Base-by-base conservation (phyloP, 2,329 filamentous ascomycete genomes). In the Leptographium flavum region DNA sequence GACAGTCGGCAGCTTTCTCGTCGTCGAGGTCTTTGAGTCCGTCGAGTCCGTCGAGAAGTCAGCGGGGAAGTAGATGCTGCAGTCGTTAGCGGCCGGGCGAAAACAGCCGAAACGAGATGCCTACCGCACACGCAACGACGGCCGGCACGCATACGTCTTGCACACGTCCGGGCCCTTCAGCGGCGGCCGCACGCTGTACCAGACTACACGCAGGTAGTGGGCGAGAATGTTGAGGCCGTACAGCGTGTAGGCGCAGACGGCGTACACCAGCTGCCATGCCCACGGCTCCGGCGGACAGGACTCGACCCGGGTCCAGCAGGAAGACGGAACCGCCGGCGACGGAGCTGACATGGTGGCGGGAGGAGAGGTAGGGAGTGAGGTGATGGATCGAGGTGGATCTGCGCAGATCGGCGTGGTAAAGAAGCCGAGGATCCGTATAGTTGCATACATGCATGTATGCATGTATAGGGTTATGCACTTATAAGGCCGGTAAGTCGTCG, bases 1-100 rank as follows among this genome's bases (percentile, higher is more conserved):
- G 39, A 73, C 60, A 2, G 66, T 58, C 1, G 70, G 68, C 9
- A 66, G 56, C 7, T 54, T 55, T n/a, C n/a, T n/a, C n/a, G n/a
- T n/a, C n/a, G n/a, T n/a, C n/a, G n/a, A n/a, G n/a, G n/a, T n/a
- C n/a, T n/a, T n/a, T n/a, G n/a, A n/a, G n/a, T n/a, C n/a, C n/a
- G n/a, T n/a, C n/a, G n/a, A n/a, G n/a, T n/a, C n/a, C n/a, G n/a
- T 52, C 38, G 52, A 51, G 50, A 63, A 56, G 49, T 64, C 58
- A 1, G 53, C 51, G 1, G 68, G 67, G 38, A 63, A 61, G 56
- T 68, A 70, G 45, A 70, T 56, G 38, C 61, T 60, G 19, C 21
- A 5, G 10, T 5, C 15, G 8, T 36, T 36, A 7, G 5, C 8
- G 8, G 33, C 25, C 5, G 14, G 11, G 5, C 5, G 30, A 2